Conservation (phyloP, 768 basidiomycete genomes). For the Chlorophyllum brunneum region DNA sequence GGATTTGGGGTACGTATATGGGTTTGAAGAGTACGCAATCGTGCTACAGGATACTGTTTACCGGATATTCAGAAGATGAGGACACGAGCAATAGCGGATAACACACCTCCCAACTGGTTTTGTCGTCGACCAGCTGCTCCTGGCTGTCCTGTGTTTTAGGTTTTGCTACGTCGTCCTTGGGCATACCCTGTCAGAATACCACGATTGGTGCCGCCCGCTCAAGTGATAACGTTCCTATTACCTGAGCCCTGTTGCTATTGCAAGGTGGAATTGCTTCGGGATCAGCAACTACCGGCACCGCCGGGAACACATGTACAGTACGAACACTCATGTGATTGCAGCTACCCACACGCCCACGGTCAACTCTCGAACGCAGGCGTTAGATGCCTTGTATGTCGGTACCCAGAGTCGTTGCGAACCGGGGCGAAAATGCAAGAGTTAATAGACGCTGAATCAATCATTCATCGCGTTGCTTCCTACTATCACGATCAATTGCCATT, state of each 20-base stretch:
- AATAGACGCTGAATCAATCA: conserved; percentile 20
- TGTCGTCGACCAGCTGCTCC: conserved; percentile 16
- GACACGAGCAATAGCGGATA: neutral
- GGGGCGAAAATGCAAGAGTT: conserved; percentile 56
- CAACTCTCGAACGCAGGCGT: no score
- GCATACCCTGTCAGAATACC: neutral
- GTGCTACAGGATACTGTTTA: conserved; percentile 26
- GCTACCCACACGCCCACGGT: neutral
- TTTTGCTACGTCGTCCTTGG: neutral
- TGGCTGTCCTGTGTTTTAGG: neutral
- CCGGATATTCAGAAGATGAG: neutral
- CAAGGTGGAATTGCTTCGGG: conserved; percentile 12
- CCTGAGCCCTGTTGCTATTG: neutral
- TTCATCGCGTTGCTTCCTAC: conserved; percentile 10
- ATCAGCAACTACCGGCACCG: conserved; percentile 14
- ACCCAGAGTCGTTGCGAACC: conserved; percentile 76
- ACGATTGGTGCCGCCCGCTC: no score
- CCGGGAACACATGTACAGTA: no score
- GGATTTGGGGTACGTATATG: conserved; percentile 29
- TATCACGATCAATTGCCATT: conserved; percentile 66
- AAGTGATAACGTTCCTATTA: neutral
- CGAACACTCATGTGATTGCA: neutral
- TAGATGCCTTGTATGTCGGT: no score
- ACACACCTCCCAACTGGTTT: conserved; percentile 29
- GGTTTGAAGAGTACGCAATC: conserved; percentile 27